These are phyloP conservation scores for Crithidia thermophila DNA, from an alignment of 208 protist species.

Conservation along the genomic window DNA sequence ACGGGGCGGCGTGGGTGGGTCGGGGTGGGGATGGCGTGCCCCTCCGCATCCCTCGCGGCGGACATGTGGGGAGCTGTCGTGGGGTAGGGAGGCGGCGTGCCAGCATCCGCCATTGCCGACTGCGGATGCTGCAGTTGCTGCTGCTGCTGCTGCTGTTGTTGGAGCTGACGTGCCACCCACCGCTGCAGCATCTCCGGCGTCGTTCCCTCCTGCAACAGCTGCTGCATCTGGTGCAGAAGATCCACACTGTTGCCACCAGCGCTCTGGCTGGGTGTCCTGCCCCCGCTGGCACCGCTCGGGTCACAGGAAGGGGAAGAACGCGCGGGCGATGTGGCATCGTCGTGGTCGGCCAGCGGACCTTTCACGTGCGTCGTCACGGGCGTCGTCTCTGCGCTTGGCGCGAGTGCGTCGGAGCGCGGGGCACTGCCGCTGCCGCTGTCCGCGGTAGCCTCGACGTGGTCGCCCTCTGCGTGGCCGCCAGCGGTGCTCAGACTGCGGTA, in stretches of 20 bases:
- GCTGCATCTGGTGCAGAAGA: constrained; percentile 27
- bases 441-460: neutral
- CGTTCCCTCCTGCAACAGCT: constrained; percentile 19
- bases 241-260: constrained; percentile 9
- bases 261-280: no score
- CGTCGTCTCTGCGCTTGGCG: no score
- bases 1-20: constrained; percentile 7
- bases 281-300: no score
- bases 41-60: neutral
- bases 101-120: neutral
- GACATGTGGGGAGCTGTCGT: neutral
- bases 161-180: constrained; percentile 27
- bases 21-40: neutral
- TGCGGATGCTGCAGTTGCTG: neutral
- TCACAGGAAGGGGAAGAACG: no score
- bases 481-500: neutral
- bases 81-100: neutral
- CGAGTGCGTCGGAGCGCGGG: no score
- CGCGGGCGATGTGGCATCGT: no score
- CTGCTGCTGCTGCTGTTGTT: neutral
- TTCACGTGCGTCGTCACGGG: no score
- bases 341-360: neutral
- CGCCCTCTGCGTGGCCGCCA: no score
- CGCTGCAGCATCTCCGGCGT: constrained; percentile 20
- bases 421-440: no score